phyloP scores from a whole-genome alignment of 257 asterid species.

The Penstemon davidsonii region DNA sequence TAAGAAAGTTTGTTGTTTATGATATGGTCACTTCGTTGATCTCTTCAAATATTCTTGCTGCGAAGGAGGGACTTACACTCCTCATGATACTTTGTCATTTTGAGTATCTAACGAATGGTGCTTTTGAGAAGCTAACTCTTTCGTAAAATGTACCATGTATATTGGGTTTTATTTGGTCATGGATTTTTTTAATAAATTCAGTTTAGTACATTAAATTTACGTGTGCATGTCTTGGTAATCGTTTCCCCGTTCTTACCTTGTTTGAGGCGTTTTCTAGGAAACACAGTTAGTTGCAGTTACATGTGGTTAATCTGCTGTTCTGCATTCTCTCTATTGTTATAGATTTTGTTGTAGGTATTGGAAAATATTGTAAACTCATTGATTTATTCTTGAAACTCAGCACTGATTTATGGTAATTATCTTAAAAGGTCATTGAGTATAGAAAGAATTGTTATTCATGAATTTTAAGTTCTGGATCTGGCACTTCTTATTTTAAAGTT shows the following conservation, averaged over 20 bases:
- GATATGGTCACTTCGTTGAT: background rate
- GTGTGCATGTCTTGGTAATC: background rate
- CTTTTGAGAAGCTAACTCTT: too few species aligned
- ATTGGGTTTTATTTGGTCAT: background rate
- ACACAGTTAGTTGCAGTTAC: too few species aligned
- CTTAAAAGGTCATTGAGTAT: too few species aligned
- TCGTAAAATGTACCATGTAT: constrained; percentile 8
- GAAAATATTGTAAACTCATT: too few species aligned
- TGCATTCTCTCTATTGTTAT: too few species aligned
- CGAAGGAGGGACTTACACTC: background rate
- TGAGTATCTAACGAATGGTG: too few species aligned
- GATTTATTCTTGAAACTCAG: too few species aligned
- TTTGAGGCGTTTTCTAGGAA: background rate
- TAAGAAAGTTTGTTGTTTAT: background rate
- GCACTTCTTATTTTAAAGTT: too few species aligned
- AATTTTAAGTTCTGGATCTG: too few species aligned
- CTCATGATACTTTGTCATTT: background rate
- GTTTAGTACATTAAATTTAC: background rate
- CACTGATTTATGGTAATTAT: background rate
- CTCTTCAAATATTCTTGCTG: background rate
- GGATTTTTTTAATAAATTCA: constrained; percentile 4
- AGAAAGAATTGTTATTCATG: too few species aligned
- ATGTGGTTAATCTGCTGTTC: too few species aligned
- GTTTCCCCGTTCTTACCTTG: constrained; percentile 14
- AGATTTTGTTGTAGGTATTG: too few species aligned